phyloP scores from a whole-genome alignment of 148 eudicot species.

The Polygonum aviculare region DNA sequence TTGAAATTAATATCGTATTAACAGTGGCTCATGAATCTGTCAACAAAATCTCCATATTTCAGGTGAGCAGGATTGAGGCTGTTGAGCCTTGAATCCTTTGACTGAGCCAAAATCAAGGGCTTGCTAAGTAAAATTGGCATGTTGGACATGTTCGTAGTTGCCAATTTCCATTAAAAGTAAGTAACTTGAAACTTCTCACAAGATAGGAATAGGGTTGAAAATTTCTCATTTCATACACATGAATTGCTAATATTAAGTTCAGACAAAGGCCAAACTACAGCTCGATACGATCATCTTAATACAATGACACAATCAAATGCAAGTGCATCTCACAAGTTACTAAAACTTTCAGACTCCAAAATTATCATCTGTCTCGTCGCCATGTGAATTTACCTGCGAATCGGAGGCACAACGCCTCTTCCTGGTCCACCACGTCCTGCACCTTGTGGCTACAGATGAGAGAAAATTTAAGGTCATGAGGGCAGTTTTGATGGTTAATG shows the following conservation, averaged over 20 bases:
- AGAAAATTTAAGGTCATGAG: not conserved
- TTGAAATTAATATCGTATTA: not conserved
- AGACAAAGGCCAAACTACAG: not conserved
- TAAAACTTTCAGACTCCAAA: not conserved
- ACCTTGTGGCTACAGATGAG: not conserved
- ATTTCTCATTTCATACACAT: not conserved
- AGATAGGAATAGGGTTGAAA: not conserved
- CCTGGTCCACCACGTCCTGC: constrained; percentile 9
- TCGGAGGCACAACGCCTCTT: constrained; percentile 4
- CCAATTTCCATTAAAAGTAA: not conserved
- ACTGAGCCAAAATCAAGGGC: not conserved
- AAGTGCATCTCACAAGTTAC: not conserved
- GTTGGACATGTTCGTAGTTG: not conserved
- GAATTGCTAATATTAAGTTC: not conserved
- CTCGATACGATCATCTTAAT: not conserved
- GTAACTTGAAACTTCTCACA: not conserved
- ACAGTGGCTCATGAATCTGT: not conserved
- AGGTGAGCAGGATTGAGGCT: too few relatives aligned
- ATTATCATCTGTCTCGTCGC: not conserved
- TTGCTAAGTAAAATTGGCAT: not conserved
- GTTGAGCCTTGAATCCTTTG: not conserved
- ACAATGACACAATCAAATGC: not conserved
- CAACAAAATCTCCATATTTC: too few relatives aligned
- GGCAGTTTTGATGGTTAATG: not conserved
- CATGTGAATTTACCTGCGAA: constrained; percentile 10